Base-by-base conservation (phyloP, 208 protist species). In the Naegleria lovaniensis region DNA sequence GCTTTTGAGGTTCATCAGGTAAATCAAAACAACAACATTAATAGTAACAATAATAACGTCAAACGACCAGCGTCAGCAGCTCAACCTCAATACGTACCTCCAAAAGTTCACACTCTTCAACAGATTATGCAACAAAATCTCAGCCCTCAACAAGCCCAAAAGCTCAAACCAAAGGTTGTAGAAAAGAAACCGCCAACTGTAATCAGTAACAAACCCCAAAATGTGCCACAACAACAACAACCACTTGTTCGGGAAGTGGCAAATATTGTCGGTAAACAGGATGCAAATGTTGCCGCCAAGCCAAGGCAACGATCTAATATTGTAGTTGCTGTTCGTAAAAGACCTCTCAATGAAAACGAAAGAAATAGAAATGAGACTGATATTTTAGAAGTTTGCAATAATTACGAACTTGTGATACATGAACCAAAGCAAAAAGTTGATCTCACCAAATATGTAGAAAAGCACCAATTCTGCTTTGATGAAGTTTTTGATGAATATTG, bases 391-490 rank as follows among this genome's bases (percentile, higher is more conserved):
- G 96, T 96, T 33, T 93, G 93, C 22, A 94, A 95, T 7, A 94
- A 95, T 41, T 94, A 92, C 40, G 85, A 94, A 75, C 92, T 96
- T 75, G 93, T 96, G 41, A 95, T 98, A 29, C 96, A 97, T 91
- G 97, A 98, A 92, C 97, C 96, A 11, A 98, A 98, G 91, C 94
- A 97, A 40, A 97, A 98, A 93, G 97, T 99, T 88, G 98, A 99
- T 93, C 92, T 99, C 55, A 97, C 95, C 0, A 98, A 97, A 86
- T 99, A 98, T 93, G 98, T 97, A 38, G 97, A 99, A 89, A 93
- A 96, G 43, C 98, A 99, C 93, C 96, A 95, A 85, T 99, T 99
- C 92, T 94, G 94, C 19, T 99, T 98, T 92, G 98, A 99, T 92
- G 93, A 97, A 83, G 97, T 99, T 19, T 98, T 99, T 89, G 92